Evolutionary conservation across 108 stramenopile species (phyloP).

Genomic region (Cyclotella sp.): DNA sequence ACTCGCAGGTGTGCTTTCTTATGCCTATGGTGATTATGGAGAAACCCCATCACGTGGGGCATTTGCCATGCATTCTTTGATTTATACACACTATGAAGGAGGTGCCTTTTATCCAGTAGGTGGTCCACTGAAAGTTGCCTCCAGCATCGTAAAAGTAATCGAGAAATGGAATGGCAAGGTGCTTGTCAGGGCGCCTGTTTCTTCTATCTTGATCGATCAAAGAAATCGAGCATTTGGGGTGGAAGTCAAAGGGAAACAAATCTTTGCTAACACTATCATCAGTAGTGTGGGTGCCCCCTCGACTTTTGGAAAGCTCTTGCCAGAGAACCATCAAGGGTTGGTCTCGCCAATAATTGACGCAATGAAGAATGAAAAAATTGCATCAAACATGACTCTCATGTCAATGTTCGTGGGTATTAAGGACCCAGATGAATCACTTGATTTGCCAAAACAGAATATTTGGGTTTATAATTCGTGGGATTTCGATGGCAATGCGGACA

Average conservation of each 20-base stretch:
- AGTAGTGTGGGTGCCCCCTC: slow-evolving; percentile 41
- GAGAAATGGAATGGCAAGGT: slow-evolving; percentile 30
- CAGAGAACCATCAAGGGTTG: not conserved
- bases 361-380: slow-evolving; percentile 30
- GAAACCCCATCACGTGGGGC: slow-evolving; percentile 18
- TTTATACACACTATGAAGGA: slow-evolving; percentile 22
- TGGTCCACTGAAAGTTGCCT: slow-evolving; percentile 27
- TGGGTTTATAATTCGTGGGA: slow-evolving; percentile 48
- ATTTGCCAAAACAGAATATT: slow-evolving; percentile 35
- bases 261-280: slow-evolving; percentile 34
- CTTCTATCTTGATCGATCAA: slow-evolving; percentile 40
- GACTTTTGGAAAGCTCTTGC: slow-evolving; percentile 37
- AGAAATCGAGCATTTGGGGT: slow-evolving; percentile 44
- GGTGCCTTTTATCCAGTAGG: slow-evolving; percentile 48
- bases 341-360: slow-evolving; percentile 15
- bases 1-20: slow-evolving; percentile 37
- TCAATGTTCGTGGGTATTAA: slow-evolving; percentile 50
- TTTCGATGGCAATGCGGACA: slow-evolving; percentile 35
- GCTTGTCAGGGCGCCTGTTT: slow-evolving; percentile 37
- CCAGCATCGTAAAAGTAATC: slow-evolving; percentile 12
- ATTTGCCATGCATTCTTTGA: slow-evolving; percentile 41
- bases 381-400: slow-evolving; percentile 42
- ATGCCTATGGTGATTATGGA: slow-evolving; percentile 48
- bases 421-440: slow-evolving; percentile 27
- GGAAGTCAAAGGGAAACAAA: slow-evolving; percentile 37